phyloP scores from a whole-genome alignment of 345 rosid genomes.

The Iberis pinnata region DNA sequence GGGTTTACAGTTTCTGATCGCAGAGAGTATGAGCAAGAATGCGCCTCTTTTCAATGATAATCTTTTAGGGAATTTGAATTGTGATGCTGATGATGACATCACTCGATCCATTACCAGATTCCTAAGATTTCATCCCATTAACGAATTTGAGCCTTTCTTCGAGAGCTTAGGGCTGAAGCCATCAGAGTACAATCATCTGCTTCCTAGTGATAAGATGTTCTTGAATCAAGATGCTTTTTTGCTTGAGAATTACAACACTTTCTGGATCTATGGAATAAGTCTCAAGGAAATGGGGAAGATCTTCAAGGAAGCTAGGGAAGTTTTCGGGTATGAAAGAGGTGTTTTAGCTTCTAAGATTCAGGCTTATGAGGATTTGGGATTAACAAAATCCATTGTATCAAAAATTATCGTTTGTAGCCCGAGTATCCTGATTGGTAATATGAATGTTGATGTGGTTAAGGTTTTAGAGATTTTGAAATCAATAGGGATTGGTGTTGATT shows the following conservation, averaged over 20 bases:
- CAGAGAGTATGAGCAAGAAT: conserved; percentile 64
- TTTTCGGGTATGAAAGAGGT: conserved; percentile 47
- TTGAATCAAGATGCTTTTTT: conserved; percentile 55
- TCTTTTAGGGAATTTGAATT: conserved; percentile 35
- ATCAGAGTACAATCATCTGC: conserved; percentile 37
- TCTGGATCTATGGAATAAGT: conserved; percentile 54
- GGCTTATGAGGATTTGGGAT: conserved; percentile 59
- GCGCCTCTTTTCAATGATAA: conserved; percentile 51
- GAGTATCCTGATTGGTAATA: conserved; percentile 40
- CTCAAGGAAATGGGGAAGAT: conserved; percentile 53
- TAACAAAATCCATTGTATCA: conserved; percentile 34
- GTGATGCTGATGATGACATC: conserved; percentile 25
- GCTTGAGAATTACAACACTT: conserved; percentile 55
- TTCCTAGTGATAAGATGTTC: conserved; percentile 47
- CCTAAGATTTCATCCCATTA: conserved; percentile 65
- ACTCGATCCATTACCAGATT: conserved; percentile 36
- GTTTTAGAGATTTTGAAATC: conserved; percentile 42
- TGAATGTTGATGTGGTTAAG: conserved; percentile 38
- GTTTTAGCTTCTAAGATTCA: conserved; percentile 50
- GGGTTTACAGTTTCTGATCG: conserved; percentile 47
- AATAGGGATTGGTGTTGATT: conserved; percentile 38
- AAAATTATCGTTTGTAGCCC: conserved; percentile 47
- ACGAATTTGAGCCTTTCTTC: conserved; percentile 85
- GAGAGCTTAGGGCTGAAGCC: conserved; percentile 72
- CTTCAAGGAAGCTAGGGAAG: conserved; percentile 46